phyloP scores from a whole-genome alignment of 2,329 filamentous ascomycete genomes.

The Aspergillus neotritici region DNA sequence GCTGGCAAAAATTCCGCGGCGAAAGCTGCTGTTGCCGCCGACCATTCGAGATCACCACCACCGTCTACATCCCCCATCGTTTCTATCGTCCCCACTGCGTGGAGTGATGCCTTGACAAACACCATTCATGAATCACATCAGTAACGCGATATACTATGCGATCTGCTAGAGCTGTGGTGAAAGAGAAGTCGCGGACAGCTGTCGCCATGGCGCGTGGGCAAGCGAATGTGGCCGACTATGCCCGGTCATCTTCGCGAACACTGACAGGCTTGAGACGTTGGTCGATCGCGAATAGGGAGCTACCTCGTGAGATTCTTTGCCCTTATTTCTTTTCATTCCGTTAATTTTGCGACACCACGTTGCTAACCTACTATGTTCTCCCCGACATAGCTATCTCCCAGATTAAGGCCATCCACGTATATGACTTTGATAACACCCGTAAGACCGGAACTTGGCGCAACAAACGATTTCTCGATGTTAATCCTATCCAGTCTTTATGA shows the following conservation, averaged over 20 bases:
- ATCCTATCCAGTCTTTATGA: slow-evolving; percentile 67
- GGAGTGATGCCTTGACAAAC: slow-evolving; percentile 6
- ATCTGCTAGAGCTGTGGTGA: slow-evolving; percentile 33
- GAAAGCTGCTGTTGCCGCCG: neutral
- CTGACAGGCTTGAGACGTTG: slow-evolving; percentile 74
- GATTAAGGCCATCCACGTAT: slow-evolving; percentile 80
- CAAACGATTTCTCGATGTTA: slow-evolving; percentile 7
- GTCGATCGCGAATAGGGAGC: slow-evolving; percentile 68
- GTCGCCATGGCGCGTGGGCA: slow-evolving; percentile 23
- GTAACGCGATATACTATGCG: slow-evolving; percentile 21
- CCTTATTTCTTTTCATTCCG: neutral
- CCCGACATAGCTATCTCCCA: slow-evolving; percentile 51
- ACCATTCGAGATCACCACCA: neutral
- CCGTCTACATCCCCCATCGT: slow-evolving; percentile 1
- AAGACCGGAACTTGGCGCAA: slow-evolving; percentile 29
- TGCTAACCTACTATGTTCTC: neutral
- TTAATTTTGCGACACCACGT: neutral
- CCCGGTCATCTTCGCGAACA: slow-evolving; percentile 44
- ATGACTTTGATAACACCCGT: slow-evolving; percentile 98
- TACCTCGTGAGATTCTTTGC: slow-evolving; percentile 54
- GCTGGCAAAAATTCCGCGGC: slow-evolving; percentile 10
- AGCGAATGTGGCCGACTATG: slow-evolving; percentile 22
- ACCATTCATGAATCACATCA: neutral
- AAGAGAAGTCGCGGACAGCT: slow-evolving; percentile 21
- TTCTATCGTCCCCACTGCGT: neutral